Percentiles rank a stretch among this genome's conserved stretches.
Conservation (phyloP, 495 filamentous ascomycete species). For the Parachaetomium inaequale region DNA sequence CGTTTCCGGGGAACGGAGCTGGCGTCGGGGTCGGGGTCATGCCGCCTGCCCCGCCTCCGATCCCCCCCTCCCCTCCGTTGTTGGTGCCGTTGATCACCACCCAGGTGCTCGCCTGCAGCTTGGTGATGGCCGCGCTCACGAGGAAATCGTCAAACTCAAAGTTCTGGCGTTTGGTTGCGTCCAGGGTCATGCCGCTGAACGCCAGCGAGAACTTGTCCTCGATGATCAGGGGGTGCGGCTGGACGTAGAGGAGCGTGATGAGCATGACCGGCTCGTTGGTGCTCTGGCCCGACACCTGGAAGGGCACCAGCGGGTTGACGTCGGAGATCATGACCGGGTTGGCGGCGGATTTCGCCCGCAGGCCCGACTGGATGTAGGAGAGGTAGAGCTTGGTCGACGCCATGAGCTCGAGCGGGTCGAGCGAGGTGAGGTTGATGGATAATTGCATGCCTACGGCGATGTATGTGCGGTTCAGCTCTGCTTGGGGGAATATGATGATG, state of each 20-base stretch:
- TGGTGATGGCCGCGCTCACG: conserved; percentile 8
- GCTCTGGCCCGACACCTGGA: conserved; percentile 7
- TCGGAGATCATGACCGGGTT: conserved; percentile 17
- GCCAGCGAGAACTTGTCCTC: conserved; percentile 11
- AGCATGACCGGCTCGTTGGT: conserved; percentile 13
- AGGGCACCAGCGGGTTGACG: conserved; percentile 21
- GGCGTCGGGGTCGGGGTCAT: background rate
- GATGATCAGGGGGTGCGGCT: conserved; percentile 23
- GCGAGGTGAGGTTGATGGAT: conserved; percentile 14
- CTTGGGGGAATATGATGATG: conserved; percentile 17
- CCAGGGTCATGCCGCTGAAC: conserved; percentile 14
- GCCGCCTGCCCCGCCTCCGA: background rate
- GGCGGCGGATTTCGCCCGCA: background rate
- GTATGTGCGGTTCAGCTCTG: conserved; percentile 20
- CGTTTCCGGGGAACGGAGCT: conserved; percentile 7
- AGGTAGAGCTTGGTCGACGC: conserved; percentile 13
- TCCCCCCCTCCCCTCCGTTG: background rate
- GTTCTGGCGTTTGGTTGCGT: conserved; percentile 9
- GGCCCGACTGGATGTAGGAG: conserved; percentile 18
- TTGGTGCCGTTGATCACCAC: conserved; percentile 13
- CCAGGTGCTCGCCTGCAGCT: conserved; percentile 12
- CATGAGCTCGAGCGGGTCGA: conserved; percentile 11
- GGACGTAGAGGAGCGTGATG: conserved; percentile 20
- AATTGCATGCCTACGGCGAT: conserved; percentile 19
- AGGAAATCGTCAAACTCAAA: conserved; percentile 22